These are phyloP conservation scores for Petunia secreta DNA, from an alignment of 257 asterid genomes.

Conservation along the genomic window DNA sequence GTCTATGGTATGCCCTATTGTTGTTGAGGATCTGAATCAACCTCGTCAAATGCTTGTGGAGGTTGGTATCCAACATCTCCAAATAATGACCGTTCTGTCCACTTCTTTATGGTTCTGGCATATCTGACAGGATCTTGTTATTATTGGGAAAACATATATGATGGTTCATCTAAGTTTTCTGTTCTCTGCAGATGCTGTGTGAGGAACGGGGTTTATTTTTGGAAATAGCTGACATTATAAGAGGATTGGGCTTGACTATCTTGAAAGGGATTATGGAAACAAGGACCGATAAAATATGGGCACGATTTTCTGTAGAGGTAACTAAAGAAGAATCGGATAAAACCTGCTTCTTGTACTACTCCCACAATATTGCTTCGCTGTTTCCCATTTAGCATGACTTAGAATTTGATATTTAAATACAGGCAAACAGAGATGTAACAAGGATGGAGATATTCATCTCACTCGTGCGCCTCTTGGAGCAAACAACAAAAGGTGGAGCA, in stretches of 20 bases:
- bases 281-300: constrained; percentile 82
- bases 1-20: constrained; percentile 82
- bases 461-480: constrained; percentile 78
- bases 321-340: not conserved
- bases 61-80: constrained; percentile 42
- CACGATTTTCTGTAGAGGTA: constrained; percentile 92
- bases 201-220: constrained; percentile 84
- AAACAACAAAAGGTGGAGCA: constrained; percentile 46
- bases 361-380: not conserved
- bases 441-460: constrained; percentile 88
- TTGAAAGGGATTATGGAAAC: constrained; percentile 93
- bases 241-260: constrained; percentile 87
- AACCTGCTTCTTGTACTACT: not conserved
- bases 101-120: constrained; percentile 4
- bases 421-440: constrained; percentile 92
- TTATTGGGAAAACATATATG: not conserved
- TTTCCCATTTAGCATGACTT: not conserved
- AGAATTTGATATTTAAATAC: constrained; percentile 31
- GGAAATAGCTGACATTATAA: constrained; percentile 89
- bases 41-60: constrained; percentile 96
- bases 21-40: constrained; percentile 86
- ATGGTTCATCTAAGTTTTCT: constrained; percentile 5
- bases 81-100: not conserved
- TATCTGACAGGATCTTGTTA: constrained; percentile 1
- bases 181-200: constrained; percentile 70